Evolutionary conservation across 108 stramenopile species (phyloP).

Genomic region (Pseudonitzschia delicatissima): DNA sequence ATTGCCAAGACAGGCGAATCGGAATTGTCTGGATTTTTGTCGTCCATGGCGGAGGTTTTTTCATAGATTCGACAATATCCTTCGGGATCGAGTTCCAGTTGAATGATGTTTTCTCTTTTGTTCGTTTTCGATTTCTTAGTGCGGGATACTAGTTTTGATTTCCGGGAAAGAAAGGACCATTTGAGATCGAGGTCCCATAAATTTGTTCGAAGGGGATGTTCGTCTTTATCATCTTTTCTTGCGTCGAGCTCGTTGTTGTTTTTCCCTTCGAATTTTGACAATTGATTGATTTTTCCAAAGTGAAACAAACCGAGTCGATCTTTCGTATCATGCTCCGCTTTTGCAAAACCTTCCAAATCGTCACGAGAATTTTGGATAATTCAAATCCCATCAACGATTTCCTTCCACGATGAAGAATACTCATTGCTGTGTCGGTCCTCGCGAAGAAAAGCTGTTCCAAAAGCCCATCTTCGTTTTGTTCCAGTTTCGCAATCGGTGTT

Average conservation of each 20-base stretch:
- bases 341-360: neutral
- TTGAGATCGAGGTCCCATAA: neutral
- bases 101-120: neutral
- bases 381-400: neutral
- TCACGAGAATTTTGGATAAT: neutral
- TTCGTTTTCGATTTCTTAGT: neutral
- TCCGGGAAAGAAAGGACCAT: constrained; percentile 8
- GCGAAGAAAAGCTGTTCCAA: too few relatives aligned
- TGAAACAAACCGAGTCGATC: neutral
- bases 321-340: neutral
- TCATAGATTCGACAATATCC: constrained; percentile 10
- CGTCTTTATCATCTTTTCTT: neutral
- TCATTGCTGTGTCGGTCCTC: neutral
- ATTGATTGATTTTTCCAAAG: constrained; percentile 2
- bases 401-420: neutral
- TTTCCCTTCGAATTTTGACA: neutral
- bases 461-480: neutral
- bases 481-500: neutral
- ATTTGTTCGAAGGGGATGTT: constrained; percentile 4
- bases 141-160: neutral
- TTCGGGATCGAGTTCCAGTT: constrained; percentile 12
- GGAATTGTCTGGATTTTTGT: neutral
- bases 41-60: neutral
- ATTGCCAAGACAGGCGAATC: neutral
- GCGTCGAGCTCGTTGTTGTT: neutral